Base-by-base conservation (phyloP, 768 basidiomycete species). In the Tricholoma bakamatsutake region DNA sequence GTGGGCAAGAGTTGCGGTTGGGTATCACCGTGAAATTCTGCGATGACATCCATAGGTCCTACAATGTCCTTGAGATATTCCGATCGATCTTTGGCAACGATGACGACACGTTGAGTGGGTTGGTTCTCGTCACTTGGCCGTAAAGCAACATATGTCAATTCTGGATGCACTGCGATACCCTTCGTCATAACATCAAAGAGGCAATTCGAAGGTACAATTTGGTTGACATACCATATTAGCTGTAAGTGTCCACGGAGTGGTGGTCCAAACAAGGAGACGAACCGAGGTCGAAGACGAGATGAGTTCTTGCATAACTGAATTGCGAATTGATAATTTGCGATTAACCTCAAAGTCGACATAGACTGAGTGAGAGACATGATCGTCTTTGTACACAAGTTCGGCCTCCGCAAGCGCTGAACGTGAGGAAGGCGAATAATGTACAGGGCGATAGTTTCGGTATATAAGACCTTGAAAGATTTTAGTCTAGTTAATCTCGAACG, bases 181-280 rank as follows among this genome's bases (percentile, higher is more conserved):
- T 96, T 56, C 21, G 56, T 12, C 57, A 10, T 40, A 34, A 58
- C 31, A 42, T 43, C 42, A 37, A 37, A 6, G 13, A 5, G n/a
- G 21, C 21, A 27, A 24, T 17, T 45, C 17, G 33, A 55, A 59
- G 21, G 6, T 57, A 11, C 2, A 40, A 5, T 21, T 42, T 8
- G 8, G 17, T 15, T 7, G 5, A 43, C 79, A 40, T 61, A 93
- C 94, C 89, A 94, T 93, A 65, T 99, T 98, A 1, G 93, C 91
- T 5, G 90, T 93, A 47, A 98, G 72, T 4, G 93, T 98, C 96
- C 96, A 99, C 1, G 96, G 91, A 0, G 96, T 98, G 3, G 96
- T 98, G 2, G 96, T 98, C 96, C 96, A 99, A 4, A 96, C 88
- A 15, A 93, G 73, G 9, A 97, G 62, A 28, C 78, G 76, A 10